These are phyloP conservation scores for Glycine soja DNA, from an alignment of 306 rosid species.

Conservation along the genomic window DNA sequence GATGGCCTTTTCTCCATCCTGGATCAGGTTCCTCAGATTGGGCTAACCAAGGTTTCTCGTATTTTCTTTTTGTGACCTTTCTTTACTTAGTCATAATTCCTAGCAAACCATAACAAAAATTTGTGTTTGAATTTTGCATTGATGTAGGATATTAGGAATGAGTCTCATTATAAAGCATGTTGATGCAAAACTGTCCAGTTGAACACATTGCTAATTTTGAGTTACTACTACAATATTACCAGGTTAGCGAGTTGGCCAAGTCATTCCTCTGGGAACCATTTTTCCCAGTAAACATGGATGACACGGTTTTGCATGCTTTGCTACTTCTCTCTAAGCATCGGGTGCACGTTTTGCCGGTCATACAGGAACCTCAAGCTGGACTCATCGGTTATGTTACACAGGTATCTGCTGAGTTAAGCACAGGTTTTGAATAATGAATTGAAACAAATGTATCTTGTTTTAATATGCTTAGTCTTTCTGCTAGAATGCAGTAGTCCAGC, in stretches of 20 bases:
- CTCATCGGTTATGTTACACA: conserved; percentile 66
- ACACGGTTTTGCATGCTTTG: conserved; percentile 68
- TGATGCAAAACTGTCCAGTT: neutral
- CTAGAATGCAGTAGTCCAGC: conserved; percentile 62
- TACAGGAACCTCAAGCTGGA: conserved; percentile 49
- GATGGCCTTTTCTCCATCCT: conserved; percentile 53
- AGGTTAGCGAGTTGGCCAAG: conserved; percentile 75
- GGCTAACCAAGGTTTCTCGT: conserved; percentile 65
- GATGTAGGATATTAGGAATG: conserved; percentile 3
- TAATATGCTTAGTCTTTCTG: conserved; percentile 38
- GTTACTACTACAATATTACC: conserved; percentile 2
- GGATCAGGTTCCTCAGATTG: conserved; percentile 62
- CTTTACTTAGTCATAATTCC: neutral
- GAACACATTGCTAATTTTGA: conserved; percentile 6
- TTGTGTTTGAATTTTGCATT: conserved; percentile 4
- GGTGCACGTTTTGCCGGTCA: conserved; percentile 66
- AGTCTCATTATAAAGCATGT: neutral
- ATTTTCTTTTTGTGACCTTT: neutral
- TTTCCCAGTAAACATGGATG: conserved; percentile 65
- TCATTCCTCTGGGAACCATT: conserved; percentile 71
- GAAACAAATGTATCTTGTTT: neutral
- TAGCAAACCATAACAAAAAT: neutral
- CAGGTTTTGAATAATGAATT: conserved; percentile 28
- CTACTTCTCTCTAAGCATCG: conserved; percentile 70
- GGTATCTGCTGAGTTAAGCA: conserved; percentile 55